Conservation (phyloP, 805 yeast genomes). For the Wickerhamomyces mucosus region DNA sequence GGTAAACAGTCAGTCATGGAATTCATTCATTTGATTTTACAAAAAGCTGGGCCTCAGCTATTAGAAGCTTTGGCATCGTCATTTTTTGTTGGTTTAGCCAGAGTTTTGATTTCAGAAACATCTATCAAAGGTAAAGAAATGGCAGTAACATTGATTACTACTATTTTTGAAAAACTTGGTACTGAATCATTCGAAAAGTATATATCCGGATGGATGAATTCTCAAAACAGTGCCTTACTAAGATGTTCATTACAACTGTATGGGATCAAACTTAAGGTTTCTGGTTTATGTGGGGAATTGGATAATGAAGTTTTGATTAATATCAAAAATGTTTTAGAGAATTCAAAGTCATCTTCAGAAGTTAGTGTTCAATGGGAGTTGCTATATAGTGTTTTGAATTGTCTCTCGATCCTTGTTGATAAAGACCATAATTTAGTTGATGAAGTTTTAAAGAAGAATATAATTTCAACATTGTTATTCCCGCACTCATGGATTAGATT, state of each 20-base stretch:
- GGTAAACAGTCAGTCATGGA: slow-evolving; percentile 93
- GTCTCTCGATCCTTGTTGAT: slow-evolving; percentile 34
- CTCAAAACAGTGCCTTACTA: slow-evolving; percentile 39
- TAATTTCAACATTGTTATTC: slow-evolving; percentile 52
- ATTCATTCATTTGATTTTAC: slow-evolving; percentile 58
- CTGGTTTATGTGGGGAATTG: slow-evolving; percentile 26
- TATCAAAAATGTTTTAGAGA: slow-evolving; percentile 25
- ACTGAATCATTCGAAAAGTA: slow-evolving; percentile 26
- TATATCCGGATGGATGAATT: slow-evolving; percentile 51
- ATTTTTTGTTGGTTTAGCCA: slow-evolving; percentile 75
- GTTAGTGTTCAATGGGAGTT: slow-evolving; percentile 63
- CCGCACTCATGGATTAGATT: slow-evolving; percentile 93
- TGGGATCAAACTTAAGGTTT: slow-evolving; percentile 45
- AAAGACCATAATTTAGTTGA: slow-evolving; percentile 20
- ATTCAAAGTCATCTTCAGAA: slow-evolving; percentile 28
- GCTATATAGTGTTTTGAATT: slow-evolving; percentile 55
- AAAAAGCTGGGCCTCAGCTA: slow-evolving; percentile 52
- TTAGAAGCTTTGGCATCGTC: slow-evolving; percentile 56
- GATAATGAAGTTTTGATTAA: slow-evolving; percentile 31
- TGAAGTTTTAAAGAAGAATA: slow-evolving; percentile 25
- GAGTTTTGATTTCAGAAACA: slow-evolving; percentile 70
- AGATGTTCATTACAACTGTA: slow-evolving; percentile 71
- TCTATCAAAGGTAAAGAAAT: slow-evolving; percentile 73
- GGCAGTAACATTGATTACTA: slow-evolving; percentile 55
- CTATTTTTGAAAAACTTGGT: slow-evolving; percentile 43